phyloP scores from a whole-genome alignment of 1,139 yeast species.

The Yamadazyma membranifaciens region DNA sequence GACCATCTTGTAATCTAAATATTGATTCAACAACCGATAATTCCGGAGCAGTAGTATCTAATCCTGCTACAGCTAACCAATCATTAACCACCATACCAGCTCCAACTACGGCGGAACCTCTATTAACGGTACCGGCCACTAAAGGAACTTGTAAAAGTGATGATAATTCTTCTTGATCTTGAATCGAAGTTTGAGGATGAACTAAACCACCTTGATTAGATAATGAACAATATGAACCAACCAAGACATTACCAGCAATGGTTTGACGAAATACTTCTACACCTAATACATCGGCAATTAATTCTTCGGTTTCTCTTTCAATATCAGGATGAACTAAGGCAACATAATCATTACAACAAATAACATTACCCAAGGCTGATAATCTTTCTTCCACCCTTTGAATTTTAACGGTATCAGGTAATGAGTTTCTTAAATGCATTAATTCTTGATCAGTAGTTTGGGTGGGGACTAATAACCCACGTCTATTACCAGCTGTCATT shows the following conservation, averaged over 20 bases:
- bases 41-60: slow-evolving; percentile 98
- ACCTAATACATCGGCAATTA: slow-evolving; percentile 97
- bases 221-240: slow-evolving; percentile 92
- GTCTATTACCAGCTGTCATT: slow-evolving; percentile 98
- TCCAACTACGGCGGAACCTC: slow-evolving; percentile 97
- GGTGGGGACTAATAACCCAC: slow-evolving; percentile 95
- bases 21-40: slow-evolving; percentile 94
- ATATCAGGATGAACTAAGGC: slow-evolving; percentile 99
- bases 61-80: slow-evolving; percentile 96
- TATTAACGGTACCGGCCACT: slow-evolving; percentile 97
- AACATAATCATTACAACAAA: slow-evolving; percentile 98
- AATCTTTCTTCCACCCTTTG: slow-evolving; percentile 98
- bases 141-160: slow-evolving; percentile 94
- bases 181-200: slow-evolving; percentile 95
- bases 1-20: slow-evolving; percentile 87
- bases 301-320: slow-evolving; percentile 98
- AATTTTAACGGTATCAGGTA: slow-evolving; percentile 94
- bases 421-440: slow-evolving; percentile 93
- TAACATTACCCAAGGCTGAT: slow-evolving; percentile 95
- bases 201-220: slow-evolving; percentile 98
- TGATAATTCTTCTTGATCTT: slow-evolving; percentile 97
- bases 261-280: slow-evolving; percentile 99
- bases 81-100: slow-evolving; percentile 99
- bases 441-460: slow-evolving; percentile 99
- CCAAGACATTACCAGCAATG: slow-evolving; percentile 95